These are phyloP conservation scores for Patellifolia procumbens DNA, from an alignment of 179 eudicot species.

Conservation along the genomic window DNA sequence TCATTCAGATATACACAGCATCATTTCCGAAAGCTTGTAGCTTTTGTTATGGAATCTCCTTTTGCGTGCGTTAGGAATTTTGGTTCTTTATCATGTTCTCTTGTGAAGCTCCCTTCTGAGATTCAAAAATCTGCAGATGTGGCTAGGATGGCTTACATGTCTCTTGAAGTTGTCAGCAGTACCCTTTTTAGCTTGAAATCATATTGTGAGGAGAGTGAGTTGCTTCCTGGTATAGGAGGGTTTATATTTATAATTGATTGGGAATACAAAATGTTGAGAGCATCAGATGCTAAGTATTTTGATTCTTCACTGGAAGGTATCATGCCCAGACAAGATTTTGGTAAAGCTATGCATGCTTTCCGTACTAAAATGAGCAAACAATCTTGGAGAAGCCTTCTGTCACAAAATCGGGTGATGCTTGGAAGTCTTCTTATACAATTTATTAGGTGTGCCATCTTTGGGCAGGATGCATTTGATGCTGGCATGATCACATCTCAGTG, in stretches of 20 bases:
- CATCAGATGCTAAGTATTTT: slow-evolving; percentile 34
- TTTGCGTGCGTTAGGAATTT: slow-evolving; percentile 54
- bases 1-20: slow-evolving; percentile 53
- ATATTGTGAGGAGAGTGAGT: slow-evolving; percentile 42
- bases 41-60: slow-evolving; percentile 59
- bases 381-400: slow-evolving; percentile 45
- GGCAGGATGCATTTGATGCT: slow-evolving; percentile 45
- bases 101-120: slow-evolving; percentile 32
- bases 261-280: slow-evolving; percentile 53
- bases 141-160: slow-evolving; percentile 62
- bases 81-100: slow-evolving; percentile 41
- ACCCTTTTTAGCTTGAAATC: slow-evolving; percentile 58
- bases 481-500: slow-evolving; percentile 49
- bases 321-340: slow-evolving; percentile 48
- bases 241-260: slow-evolving; percentile 65
- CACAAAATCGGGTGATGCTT: slow-evolving; percentile 39
- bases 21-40: slow-evolving; percentile 42
- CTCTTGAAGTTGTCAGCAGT: slow-evolving; percentile 67
- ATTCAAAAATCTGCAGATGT: slow-evolving; percentile 36
- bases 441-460: slow-evolving; percentile 54
- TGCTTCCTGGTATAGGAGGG: slow-evolving; percentile 56
- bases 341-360: slow-evolving; percentile 56
- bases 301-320: slow-evolving; percentile 32
- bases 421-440: slow-evolving; percentile 51
- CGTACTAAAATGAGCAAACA: slow-evolving; percentile 42